phyloP scores from a whole-genome alignment of 1,284 basidiomycete species.

The Malassezia brasiliensis region DNA sequence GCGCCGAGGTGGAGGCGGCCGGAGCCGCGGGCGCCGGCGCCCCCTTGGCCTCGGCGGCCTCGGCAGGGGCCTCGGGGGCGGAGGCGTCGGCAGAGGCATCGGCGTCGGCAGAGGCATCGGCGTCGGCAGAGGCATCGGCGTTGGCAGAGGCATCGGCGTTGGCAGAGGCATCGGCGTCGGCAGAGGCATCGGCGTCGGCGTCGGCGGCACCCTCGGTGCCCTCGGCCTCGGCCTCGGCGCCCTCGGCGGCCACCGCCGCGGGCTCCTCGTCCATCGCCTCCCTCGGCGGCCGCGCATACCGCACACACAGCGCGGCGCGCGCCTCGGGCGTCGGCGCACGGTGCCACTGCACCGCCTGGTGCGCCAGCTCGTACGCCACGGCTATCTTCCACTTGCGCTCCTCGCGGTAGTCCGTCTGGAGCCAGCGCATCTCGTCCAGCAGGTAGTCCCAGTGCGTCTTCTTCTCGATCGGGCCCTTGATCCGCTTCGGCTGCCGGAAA shows the following conservation, averaged over 20 bases:
- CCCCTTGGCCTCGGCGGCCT: too few relatives aligned
- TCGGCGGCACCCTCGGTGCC: conserved; percentile 28
- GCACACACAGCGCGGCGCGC: conserved; percentile 58
- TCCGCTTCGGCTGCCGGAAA: conserved; percentile 89
- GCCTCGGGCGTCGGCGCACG: conserved; percentile 60
- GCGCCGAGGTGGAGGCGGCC: too few relatives aligned
- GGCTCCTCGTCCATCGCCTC: background rate
- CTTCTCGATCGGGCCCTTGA: conserved; percentile 65
- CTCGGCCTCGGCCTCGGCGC: conserved; percentile 17
- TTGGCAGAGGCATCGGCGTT: too few relatives aligned
- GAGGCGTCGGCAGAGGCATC: conserved; percentile 1
- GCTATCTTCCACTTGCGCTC: conserved; percentile 87
- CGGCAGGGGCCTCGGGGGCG: too few relatives aligned
- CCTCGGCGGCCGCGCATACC: background rate
- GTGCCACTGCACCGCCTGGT: conserved; percentile 78
- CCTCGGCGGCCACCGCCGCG: conserved; percentile 32
- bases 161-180: conserved; percentile 24
- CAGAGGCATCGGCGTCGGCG: conserved; percentile 31
- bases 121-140: too few relatives aligned
- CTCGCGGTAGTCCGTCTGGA: conserved; percentile 87
- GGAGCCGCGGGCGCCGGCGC: too few relatives aligned
- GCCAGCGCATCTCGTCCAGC: conserved; percentile 97
- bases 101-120: conserved; percentile 24
- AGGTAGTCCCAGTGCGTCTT: conserved; percentile 95
- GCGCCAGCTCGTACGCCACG: conserved; percentile 73